Conservation (phyloP, 495 filamentous ascomycete genomes). For the Paragyromitra xinjiangensis region DNA sequence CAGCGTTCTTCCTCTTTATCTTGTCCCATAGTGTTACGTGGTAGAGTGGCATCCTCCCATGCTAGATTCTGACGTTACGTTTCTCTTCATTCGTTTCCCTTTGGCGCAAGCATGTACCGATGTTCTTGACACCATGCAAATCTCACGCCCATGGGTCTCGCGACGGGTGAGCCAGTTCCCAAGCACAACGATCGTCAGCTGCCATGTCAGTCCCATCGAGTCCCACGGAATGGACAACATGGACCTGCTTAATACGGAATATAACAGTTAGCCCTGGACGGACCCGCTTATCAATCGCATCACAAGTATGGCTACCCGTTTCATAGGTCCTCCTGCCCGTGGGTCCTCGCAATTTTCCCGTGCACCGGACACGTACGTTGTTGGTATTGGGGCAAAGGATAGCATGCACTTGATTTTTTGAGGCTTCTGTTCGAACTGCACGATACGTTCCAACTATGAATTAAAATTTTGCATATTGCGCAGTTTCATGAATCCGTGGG, state of each 20-base stretch:
- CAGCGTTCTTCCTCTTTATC: constrained; percentile 13
- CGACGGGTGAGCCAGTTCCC: neutral
- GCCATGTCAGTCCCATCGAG: neutral
- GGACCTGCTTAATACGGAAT: constrained; percentile 18
- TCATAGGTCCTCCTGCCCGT: constrained; percentile 9
- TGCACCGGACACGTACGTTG: constrained; percentile 19
- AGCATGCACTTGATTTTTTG: neutral
- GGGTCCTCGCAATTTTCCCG: neutral
- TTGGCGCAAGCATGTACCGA: neutral
- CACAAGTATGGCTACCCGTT: constrained; percentile 1
- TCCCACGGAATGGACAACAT: constrained; percentile 19
- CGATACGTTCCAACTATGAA: too few species aligned
- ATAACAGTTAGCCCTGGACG: constrained; percentile 13
- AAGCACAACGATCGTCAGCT: constrained; percentile 19
- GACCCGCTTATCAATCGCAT: constrained; percentile 24
- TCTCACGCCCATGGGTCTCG: neutral
- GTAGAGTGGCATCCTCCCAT: neutral
- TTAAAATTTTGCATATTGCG: too few species aligned
- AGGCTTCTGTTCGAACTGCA: neutral
- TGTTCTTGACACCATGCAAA: constrained; percentile 21
- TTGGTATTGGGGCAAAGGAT: constrained; percentile 14
- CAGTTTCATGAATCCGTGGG: too few species aligned
- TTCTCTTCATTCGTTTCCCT: constrained; percentile 1
- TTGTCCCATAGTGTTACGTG: constrained; percentile 1
- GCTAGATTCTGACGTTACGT: constrained; percentile 11